A percentile compares a stretch with the other conserved stretches of the same genome.
These are phyloP conservation scores for Xanthoceras sorbifolium DNA, from an alignment of 345 rosid genomes.

Conservation along the genomic window DNA sequence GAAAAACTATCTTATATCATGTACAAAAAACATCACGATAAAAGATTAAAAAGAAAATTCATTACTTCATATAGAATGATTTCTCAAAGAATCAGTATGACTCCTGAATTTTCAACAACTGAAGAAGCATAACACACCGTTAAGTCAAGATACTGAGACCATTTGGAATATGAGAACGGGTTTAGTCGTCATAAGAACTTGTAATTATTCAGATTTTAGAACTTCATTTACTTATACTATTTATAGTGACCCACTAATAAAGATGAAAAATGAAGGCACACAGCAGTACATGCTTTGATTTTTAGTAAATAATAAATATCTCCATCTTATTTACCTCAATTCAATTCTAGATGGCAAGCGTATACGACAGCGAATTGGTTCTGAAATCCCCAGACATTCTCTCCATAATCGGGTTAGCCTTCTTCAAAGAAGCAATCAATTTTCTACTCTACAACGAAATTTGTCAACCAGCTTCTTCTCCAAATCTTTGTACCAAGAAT, in stretches of 20 bases:
- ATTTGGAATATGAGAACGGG: not conserved
- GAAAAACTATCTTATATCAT: too few species aligned
- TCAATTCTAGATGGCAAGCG: conserved; percentile 36
- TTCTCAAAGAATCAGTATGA: not conserved
- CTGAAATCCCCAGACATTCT: conserved; percentile 33
- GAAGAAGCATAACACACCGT: not conserved
- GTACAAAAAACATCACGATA: too few species aligned
- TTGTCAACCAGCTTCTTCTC: conserved; percentile 46
- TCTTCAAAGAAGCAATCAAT: conserved; percentile 24
- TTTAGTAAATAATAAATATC: not conserved
- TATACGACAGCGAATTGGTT: conserved; percentile 27
- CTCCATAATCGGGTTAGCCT: conserved; percentile 30
- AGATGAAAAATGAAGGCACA: not conserved
- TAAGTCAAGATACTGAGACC: not conserved
- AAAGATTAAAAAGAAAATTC: too few species aligned
- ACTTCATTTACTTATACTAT: not conserved
- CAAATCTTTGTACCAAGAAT: conserved; percentile 67
- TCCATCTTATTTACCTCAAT: conserved; percentile 36
- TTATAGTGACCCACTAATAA: not conserved
- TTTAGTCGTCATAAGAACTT: not conserved
- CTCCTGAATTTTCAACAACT: not conserved
- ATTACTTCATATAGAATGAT: not conserved
- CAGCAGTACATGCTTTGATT: not conserved
- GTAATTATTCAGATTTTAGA: not conserved
- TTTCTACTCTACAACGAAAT: conserved; percentile 29